Base-by-base conservation (phyloP, 2,329 filamentous ascomycete genomes). In the Penicillium sp. region DNA sequence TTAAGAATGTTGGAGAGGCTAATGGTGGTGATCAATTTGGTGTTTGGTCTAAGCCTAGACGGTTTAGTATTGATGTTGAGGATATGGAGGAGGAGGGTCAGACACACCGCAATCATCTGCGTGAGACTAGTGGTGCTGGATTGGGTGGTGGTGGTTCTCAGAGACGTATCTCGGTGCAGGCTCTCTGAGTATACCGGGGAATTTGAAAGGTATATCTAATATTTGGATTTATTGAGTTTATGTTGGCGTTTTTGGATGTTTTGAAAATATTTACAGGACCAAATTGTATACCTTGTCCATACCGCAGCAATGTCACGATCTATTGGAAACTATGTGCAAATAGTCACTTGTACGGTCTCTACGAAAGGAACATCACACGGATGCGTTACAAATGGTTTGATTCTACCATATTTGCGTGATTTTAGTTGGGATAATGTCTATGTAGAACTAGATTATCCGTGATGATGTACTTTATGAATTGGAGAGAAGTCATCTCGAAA, bases 51-150 rank as follows among this genome's bases (percentile, higher is more conserved):
- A 68, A 64, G 35, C 71, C 71, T 6, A 61, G 71, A 35, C 67
- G 71, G 21, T 73, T 73, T 37, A 73, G 70, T 45, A 59, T 73
- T 52, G 71, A 73, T 54, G 64, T 73, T 33, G 68, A 70, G 21
- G 71, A 72, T 49, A 31, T 67, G 49, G 65, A 67, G 51, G 64
- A 67, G n/a, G 59, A 67, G 29, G 56, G 62, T 4, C 62, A 62
- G 48, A 53, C 54, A 47, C 71, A 73, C 57, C 63, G 64, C 17
- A 73, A 73, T 46, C 69, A 72, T 57, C 50, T 73, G 37, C 65
- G 71, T 0, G 65, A 68, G 58, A 65, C 64, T 23, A 73, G 71
- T 46, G 68, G 69, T 12, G 67, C 64, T 37, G 66, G 67, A 2
- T 54, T 71, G 57, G 63, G 62, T 54, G 69, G 69, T 6, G 70